These are phyloP conservation scores for Gnaphalium uliginosum DNA, from an alignment of 129 eudicot species.

Conservation along the genomic window DNA sequence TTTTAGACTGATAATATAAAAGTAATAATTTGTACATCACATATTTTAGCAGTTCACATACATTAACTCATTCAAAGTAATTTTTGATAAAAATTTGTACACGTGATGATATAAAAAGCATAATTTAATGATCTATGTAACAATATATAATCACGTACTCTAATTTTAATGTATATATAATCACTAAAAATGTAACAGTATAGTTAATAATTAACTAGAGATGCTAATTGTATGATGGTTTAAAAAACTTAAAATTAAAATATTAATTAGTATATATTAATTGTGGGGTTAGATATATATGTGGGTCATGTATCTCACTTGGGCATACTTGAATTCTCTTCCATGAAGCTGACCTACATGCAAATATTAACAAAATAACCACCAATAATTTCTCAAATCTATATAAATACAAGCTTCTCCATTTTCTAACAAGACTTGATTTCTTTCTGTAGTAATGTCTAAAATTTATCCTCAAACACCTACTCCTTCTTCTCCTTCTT, in stretches of 20 bases:
- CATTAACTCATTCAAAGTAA: no score
- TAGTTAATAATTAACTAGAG: no score
- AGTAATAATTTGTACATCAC: no score
- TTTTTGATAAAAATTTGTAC: no score
- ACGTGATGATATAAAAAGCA: no score
- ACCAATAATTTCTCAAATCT: neutral
- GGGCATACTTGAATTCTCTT: slow-evolving; percentile 31
- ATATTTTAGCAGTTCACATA: no score
- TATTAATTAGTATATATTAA: neutral
- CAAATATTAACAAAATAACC: slow-evolving; percentile 19
- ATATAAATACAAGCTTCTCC: slow-evolving; percentile 24
- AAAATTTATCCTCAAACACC: slow-evolving; percentile 50
- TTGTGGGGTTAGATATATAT: slow-evolving; percentile 28
- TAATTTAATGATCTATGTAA: no score
- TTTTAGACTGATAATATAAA: no score
- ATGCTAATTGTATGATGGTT: neutral
- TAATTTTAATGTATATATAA: no score
- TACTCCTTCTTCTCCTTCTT: slow-evolving; percentile 13
- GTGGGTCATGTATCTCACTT: slow-evolving; percentile 23
- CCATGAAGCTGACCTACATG: slow-evolving; percentile 40
- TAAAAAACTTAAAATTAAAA: neutral
- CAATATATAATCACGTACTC: no score
- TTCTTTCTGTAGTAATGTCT: slow-evolving; percentile 43
- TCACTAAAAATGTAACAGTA: no score
- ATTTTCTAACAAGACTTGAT: slow-evolving; percentile 26